Evolutionary conservation across 2,329 filamentous ascomycete species (phyloP), one percentile per base, ranked within the genome.

Genomic region (Hypoxylon sp.): DNA sequence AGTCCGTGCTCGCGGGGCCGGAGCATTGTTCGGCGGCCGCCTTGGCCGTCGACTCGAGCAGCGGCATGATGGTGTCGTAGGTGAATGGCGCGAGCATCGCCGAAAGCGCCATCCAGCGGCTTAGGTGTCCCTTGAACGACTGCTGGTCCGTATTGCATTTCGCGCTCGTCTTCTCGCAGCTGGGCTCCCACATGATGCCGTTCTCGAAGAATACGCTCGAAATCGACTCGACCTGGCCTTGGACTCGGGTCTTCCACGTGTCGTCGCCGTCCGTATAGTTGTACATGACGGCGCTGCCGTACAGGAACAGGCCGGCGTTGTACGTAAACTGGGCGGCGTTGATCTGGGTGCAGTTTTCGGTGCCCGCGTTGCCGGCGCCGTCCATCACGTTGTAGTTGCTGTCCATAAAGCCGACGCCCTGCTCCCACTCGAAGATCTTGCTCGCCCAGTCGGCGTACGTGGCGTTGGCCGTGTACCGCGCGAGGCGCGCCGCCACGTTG

Each of bases 311-410:
- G 10, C 72, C 73, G 11, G 72, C 68, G 56, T 75, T 75, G 64
- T 75, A 75, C 3, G 72, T 69, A 62, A 73, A 75, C 52, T 87
- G 84, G 3, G 81, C 75, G 56, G 80, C 77, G 74, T 84, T 83
- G 63, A 86, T 76, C 32, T 79, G 71, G 3, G 78, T 81, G 75
- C 88, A 90, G 70, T 87, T 83, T 2, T 79, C 75, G 10, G 71
- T 61, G 17, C 59, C 62, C 3, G 67, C 74, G 26, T 82, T 77
- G 54, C 84, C 77, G 0, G 80, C 82, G 6, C 87, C 87, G 71
- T 90, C 87, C 59, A 83, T 86, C 32, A 90, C 82, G 60, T 85
- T 83, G 73, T 84, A 90, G 11, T 83, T 77, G 7, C 72, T 64
- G 67, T 87, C 84, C 50, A 91, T 79, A 54, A 85, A 78, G 1